These are phyloP conservation scores for Russula abietina DNA, from an alignment of 768 basidiomycete genomes.

Conservation along the genomic window DNA sequence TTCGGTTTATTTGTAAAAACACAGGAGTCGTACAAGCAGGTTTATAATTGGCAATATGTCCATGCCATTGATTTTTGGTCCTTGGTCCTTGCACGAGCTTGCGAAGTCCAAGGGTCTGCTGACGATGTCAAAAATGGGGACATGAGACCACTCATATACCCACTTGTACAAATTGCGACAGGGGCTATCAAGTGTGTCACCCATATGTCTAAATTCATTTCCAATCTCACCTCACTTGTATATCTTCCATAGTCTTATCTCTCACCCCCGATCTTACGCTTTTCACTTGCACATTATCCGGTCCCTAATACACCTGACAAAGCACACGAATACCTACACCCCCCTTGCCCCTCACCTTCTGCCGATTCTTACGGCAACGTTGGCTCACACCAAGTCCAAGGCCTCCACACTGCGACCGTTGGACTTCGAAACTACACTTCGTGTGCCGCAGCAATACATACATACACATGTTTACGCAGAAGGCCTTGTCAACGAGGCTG, in stretches of 20 bases:
- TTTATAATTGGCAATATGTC: slow-evolving; percentile 98
- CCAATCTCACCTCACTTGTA: slow-evolving; percentile 1
- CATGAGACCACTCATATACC: slow-evolving; percentile 85
- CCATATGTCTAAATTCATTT: background rate
- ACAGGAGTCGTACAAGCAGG: slow-evolving; percentile 86
- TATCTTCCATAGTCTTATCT: slow-evolving; percentile 58
- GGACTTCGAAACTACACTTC: slow-evolving; percentile 82
- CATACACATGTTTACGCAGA: slow-evolving; percentile 84
- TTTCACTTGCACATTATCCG: slow-evolving; percentile 90
- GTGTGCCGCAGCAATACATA: slow-evolving; percentile 81
- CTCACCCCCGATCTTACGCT: slow-evolving; percentile 87
- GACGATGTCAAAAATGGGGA: slow-evolving; percentile 62
- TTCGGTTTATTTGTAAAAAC: background rate
- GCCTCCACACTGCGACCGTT: slow-evolving; percentile 82
- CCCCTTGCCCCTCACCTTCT: slow-evolving; percentile 84
- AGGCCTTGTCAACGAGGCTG: slow-evolving; percentile 73
- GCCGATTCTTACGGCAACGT: slow-evolving; percentile 73
- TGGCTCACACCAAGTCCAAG: slow-evolving; percentile 68
- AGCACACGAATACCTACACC: slow-evolving; percentile 79
- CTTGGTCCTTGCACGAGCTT: slow-evolving; percentile 77
- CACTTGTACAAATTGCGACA: slow-evolving; percentile 88
- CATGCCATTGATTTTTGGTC: slow-evolving; percentile 97
- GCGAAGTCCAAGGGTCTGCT: slow-evolving; percentile 50
- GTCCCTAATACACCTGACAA: slow-evolving; percentile 79
- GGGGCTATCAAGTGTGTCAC: slow-evolving; percentile 82